Evolutionary conservation across 202 grass and related monocot genomes (phyloP), one percentile per base, ranked within the genome.

Genomic region (Brachypodium distachyon): DNA sequence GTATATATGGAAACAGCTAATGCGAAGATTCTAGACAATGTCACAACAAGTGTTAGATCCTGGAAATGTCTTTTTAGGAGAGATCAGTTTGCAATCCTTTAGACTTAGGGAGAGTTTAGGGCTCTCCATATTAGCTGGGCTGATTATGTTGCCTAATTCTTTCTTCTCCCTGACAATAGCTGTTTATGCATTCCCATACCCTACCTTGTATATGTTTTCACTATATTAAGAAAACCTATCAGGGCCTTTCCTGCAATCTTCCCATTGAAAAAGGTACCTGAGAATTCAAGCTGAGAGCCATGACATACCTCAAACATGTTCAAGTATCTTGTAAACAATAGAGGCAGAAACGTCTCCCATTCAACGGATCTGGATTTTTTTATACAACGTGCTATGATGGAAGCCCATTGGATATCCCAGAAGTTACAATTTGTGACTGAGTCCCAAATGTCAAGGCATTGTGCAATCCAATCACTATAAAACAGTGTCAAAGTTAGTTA

Each of bases 291-390:
- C 59, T 71, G 53, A 70, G 48, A 86, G 12, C 51, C 43, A 70
- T n/a, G 41, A 67, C 67, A 70, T 80, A 97, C 94, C 94, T 94
- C 91, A 82, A 97, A 97, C 89, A 92, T 94, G 85, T 97, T 97
- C 69, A 97, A 86, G 73, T 87, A 86, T 72, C 51, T 76, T 29
- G 84, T 89, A 83, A 92, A 97, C 61, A 97, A 70, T 70, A 77
- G 67, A 8, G 95, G 89, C 39, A 94, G 81, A 84, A 92, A 97
- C 39, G 67, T 81, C 77, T 97, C 84, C 91, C 91, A 97, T 66
- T 97, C 87, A 67, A 94, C 74, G 37, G 72, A 93, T 48, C 56
- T 90, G 66, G 77, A 88, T 82, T 48, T 86, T 81, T 92, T 97
- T 80, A 94, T 90, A 70, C 87, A 97, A n/a, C 91, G 91, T 74